Base-by-base conservation (phyloP, 2,329 filamentous ascomycete genomes). In the Chaetoscypha palmicola region DNA sequence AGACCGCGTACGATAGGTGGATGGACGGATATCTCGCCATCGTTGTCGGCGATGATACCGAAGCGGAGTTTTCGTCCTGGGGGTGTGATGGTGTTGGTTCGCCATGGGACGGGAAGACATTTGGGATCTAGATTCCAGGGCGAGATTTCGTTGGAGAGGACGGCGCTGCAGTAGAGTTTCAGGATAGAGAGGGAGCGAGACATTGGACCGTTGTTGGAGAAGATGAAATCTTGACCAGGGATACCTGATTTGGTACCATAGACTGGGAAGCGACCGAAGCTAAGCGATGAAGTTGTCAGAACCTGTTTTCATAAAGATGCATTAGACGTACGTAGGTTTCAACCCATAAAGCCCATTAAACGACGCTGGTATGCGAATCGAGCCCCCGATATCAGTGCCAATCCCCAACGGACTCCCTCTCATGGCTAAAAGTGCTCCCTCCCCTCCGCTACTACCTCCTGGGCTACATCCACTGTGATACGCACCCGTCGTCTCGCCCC, bases 111-210 rank as follows among this genome's bases (percentile, higher is more conserved):
- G 2, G 63, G 58, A 14, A 65, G 30, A 36, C 59, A 58, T 49
- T 67, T 66, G 19, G 65, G 64, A 46, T 67, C 65, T 22, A 58
- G 49, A n/a, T 43, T 58, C 65, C 64, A 67, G 1, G 64, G 64
- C 2, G 56, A 54, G 8, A 53, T 48, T 28, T 59, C 44, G 2
- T 55, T 45, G 19, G 61, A 63, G 19, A 66, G 53, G 11, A 67
- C 54, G 0, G 63, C 56, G 48, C 56, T 54, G 38, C 61, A 65
- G 49, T 65, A 66, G 14, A 65, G 38, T 39, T 64, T 58, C 14
- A 66, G 38, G 5, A 54, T 47, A 7, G 59, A 53, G 10, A 66
- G 49, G 8, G 62, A 64, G 26, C 59, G 50, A 7, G 64, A 57
- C 62, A 66, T 65, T 1, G 64, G 64, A 5, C 65, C 65, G 39